Evolutionary conservation across 495 filamentous ascomycete species (phyloP), one percentile per base, ranked within the genome.

Genomic region (Annulohypoxylon stygium): DNA sequence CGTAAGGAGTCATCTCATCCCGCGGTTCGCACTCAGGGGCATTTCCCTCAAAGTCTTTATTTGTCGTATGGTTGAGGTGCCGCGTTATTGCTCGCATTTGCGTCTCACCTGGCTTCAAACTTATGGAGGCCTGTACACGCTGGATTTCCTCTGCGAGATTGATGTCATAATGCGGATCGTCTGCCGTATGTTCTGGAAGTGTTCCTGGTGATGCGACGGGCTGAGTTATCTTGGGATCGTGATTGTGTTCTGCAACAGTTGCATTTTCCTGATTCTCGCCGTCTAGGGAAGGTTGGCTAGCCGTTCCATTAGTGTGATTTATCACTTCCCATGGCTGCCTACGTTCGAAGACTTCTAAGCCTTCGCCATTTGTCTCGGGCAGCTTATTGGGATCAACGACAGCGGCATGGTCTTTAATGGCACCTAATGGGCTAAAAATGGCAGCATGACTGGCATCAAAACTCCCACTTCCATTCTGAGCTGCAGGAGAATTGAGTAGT

Each of bases 1-100:
- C 82, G 70, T 91, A 91, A 0, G 92, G 92, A 2, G 84, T 90
- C 85, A 92, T 90, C 65, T 83, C 81, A 4, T 86, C 79, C 1
- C 78, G 77, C 8, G 87, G 81, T 0, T 83, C 75, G 47, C 79
- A 83, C 4, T 89, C 85, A 0, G 89, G 88, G 6, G 87, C 88
- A 57, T 85, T 81, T 7, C 86, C 85, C 14, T 80, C 80, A 45
- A 88, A 86, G 16, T 79, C 78, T 4, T 80, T 71, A 67, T 90
- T 88, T 50, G 82, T 84, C 0, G 90, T 88, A 50, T 88, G 87
- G 73, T 92, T 93, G 25, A 93, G 84, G 71, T 90, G 88, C 10
- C 87, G 84, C 8, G 88, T 87, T 0, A 91, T 85, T 0, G 87
- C 87, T 50, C 89, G 72, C 45, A 89, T 83, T 23, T 75, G 79